Base-by-base conservation (phyloP, 2,329 filamentous ascomycete species). In the Chaetomium strumarium region DNA sequence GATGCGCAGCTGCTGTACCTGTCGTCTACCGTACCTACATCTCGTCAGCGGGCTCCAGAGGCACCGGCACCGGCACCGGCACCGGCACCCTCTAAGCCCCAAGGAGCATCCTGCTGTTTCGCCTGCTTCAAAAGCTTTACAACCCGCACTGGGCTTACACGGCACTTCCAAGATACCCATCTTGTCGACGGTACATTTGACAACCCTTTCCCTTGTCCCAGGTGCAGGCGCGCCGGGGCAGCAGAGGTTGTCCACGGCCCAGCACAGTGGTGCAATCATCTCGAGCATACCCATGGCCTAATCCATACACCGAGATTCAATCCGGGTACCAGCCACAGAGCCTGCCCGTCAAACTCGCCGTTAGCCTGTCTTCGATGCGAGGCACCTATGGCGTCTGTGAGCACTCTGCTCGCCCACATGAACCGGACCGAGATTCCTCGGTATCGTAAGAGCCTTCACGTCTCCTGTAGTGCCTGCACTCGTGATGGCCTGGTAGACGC, bases 171-270 rank as follows among this genome's bases (percentile, higher is more conserved):
- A 17, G 19, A 54, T 17, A 33, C 36, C 46, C 16, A 54, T 50
- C 47, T 54, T 49, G 30, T 24, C 31, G 38, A 54, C 42, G 31
- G 52, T 50, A 54, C 42, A 16, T 54, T 54, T 50, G 17, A 47
- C 30, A 47, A 54, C n/a, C 46, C 52, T 50, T 11, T 54, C 43
- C 46, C 52, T 49, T 54, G 38, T 46, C 47, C n/a, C n/a, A n/a
- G n/a, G n/a, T n/a, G 5, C 17, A 2, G 24, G 52, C 52, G 42
- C 37, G 41, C 37, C 16, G 8, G 52, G 42, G 42, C 42, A 20
- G 42, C n/a, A 53, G 46, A 46, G 46, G 46, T 50, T 46, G 36
- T 53, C 46, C 34, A 53, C 29, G 17, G 31, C 30, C 51, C 16
- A 16, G 46, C 36, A 30, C 2, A 50, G 51, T 53, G 20, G 51